phyloP scores from a whole-genome alignment of 208 protist genomes.

The Crithidia sp. region DNA sequence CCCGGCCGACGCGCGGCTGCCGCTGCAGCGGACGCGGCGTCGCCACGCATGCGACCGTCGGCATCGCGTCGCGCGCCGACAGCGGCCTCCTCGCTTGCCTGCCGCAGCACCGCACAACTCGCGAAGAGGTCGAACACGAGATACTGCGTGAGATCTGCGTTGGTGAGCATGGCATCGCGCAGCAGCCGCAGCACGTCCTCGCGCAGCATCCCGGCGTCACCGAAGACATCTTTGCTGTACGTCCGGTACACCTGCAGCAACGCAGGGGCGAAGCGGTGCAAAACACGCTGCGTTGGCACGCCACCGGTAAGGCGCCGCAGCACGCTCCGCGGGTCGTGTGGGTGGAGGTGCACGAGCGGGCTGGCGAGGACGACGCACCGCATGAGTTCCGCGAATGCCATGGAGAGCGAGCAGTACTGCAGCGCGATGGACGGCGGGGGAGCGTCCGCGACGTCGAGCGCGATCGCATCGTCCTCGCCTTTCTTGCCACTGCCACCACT shows the following conservation, averaged over 20 bases:
- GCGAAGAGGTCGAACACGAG: conserved; percentile 85
- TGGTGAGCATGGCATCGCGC: conserved; percentile 89
- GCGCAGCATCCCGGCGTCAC: conserved; percentile 65
- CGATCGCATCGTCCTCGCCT: not conserved
- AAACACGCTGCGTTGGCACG: conserved; percentile 53
- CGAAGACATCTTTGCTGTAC: conserved; percentile 83
- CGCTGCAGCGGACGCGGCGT: not conserved
- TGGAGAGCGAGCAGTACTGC: conserved; percentile 27
- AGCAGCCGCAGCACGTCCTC: conserved; percentile 79
- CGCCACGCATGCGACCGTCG: conserved; percentile 54
- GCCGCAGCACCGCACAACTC: conserved; percentile 65
- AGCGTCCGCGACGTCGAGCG: not conserved
- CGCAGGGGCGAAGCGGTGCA: conserved; percentile 56
- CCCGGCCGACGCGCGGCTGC: conserved; percentile 36
- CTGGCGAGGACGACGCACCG: conserved; percentile 26
- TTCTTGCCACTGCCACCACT: conserved; percentile 1
- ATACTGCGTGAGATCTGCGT: conserved; percentile 86
- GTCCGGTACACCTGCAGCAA: conserved; percentile 70
- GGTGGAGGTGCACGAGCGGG: conserved; percentile 14
- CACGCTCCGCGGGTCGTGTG: conserved; percentile 21
- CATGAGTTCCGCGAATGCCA: conserved; percentile 31
- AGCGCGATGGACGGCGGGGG: not conserved
- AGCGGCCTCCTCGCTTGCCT: conserved; percentile 54
- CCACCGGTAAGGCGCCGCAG: conserved; percentile 60
- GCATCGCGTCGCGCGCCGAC: conserved; percentile 54